Conservation (phyloP, 225 moss, liverwort and hornwort genomes). For the Bryoerythrophyllum caledonicum region DNA sequence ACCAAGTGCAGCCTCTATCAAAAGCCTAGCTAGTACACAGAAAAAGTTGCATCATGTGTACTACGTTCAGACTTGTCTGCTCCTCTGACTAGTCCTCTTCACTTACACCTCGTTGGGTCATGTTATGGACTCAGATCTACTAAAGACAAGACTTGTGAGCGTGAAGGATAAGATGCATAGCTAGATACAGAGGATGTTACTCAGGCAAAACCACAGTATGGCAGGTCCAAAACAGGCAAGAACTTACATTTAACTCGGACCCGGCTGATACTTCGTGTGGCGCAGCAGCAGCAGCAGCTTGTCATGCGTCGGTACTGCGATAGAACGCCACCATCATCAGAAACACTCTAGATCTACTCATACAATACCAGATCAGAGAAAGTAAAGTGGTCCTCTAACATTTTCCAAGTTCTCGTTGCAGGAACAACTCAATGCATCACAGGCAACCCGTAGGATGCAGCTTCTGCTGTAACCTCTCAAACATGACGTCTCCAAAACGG, state of each 20-base stretch:
- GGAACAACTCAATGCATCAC: background rate
- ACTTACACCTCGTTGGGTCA: background rate
- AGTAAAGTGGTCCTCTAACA: too few relatives aligned
- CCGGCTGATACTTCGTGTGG: background rate
- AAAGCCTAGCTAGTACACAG: constrained; percentile 23
- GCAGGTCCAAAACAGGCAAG: background rate
- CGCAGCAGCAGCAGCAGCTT: background rate
- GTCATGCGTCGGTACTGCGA: constrained; percentile 11
- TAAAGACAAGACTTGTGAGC: background rate
- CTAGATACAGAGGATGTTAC: background rate
- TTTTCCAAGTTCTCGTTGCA: too few relatives aligned
- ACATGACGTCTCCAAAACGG: too few relatives aligned
- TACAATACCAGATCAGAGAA: background rate
- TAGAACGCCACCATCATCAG: background rate
- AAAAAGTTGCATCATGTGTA: background rate
- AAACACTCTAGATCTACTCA: background rate
- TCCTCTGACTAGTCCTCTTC: background rate
- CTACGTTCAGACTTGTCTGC: background rate
- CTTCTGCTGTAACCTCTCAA: too few relatives aligned
- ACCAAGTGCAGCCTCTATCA: constrained; percentile 26
- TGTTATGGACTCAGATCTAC: background rate
- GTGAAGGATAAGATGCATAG: background rate
- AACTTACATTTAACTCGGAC: constrained; percentile 23
- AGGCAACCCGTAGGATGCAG: too few relatives aligned
- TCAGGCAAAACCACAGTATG: background rate